phyloP scores from a whole-genome alignment of 1,284 basidiomycete genomes.

The Malassezia slooffiae region DNA sequence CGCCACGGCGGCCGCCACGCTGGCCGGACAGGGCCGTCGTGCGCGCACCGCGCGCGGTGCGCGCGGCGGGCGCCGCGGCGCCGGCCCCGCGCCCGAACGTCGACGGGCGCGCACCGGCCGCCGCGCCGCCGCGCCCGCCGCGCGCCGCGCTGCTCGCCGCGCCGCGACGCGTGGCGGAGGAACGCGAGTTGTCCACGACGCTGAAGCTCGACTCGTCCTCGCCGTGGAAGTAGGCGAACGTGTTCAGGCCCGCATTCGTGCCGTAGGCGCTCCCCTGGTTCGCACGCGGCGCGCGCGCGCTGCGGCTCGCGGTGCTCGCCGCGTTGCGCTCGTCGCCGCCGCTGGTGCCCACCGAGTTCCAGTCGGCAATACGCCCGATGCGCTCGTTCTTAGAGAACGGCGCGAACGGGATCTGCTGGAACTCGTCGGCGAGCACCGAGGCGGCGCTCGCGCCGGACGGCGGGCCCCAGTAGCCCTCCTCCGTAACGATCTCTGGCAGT shows the following conservation, averaged over 20 bases:
- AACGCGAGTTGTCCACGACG: conserved; percentile 69
- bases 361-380: conserved; percentile 92
- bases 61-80: conserved; percentile 1
- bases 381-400: conserved; percentile 98
- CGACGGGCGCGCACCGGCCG: conserved; percentile 19
- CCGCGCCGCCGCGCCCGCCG: conserved; percentile 28
- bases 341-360: conserved; percentile 64
- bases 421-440: conserved; percentile 28
- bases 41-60: conserved; percentile 49
- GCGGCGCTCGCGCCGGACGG: conserved; percentile 22
- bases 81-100: neutral
- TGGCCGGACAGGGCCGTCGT: conserved; percentile 19
- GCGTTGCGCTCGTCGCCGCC: conserved; percentile 50
- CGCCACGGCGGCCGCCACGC: conserved; percentile 54
- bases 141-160: conserved; percentile 44
- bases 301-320: conserved; percentile 48
- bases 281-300: conserved; percentile 16
- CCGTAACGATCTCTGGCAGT: conserved; percentile 27
- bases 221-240: conserved; percentile 96
- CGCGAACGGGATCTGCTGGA: conserved; percentile 56
- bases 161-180: conserved; percentile 28
- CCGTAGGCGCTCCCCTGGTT: conserved; percentile 3
- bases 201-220: conserved; percentile 98
- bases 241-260: conserved; percentile 51
- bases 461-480: conserved; percentile 38